Base-by-base conservation (phyloP, 805 yeast species). In the Saccharomyces jurei region DNA sequence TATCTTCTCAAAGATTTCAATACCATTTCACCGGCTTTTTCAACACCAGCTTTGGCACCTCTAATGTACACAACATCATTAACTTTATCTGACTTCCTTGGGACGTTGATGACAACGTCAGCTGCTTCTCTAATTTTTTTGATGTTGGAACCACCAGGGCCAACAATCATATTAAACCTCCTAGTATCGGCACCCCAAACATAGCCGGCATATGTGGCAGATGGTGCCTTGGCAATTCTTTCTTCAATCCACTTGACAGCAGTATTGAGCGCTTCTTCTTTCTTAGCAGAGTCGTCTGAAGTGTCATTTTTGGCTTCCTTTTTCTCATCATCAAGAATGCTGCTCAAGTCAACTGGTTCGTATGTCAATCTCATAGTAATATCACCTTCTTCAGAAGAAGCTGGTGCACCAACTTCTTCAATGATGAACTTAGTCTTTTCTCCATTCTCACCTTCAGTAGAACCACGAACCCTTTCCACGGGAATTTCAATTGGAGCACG, bases 71-170 rank as follows among this genome's bases (percentile, higher is more conserved):
- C 75, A 57, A 80, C 79, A 55, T 83, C 77, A 58, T 75, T 73
- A 57, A 77, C 64, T 57, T 77, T 73, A 57, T 83, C 86, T 49
- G 68, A 69, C 49, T 73, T 72, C 69, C 81, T 81, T 60, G 94
- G 95, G 53, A 87, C 81, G 50, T 77, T 75, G 57, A 87, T 79
- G 54, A 80, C 76, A 41, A 86, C 76, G 21, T 80, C 81, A 22
- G 86, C 74, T 55, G 77, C 73, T 28, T 74, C 73, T 73, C 94
- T 82, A 56, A 88, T 77, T 59, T 73, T 72, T 63, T 78, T 81
- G 65, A 89, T 75, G 57, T 80, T 82, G 36, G 82, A 71, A 49
- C 96, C 96, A 60, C 81, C 84, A 14, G 89, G 82, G 8, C 96
- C 96, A 58, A 89, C 80, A 52, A 89, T 75, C 66, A 77, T 80